Evolutionary conservation across 1,139 yeast species (phyloP).

Genomic region (Saccharomyces hybrid): DNA sequence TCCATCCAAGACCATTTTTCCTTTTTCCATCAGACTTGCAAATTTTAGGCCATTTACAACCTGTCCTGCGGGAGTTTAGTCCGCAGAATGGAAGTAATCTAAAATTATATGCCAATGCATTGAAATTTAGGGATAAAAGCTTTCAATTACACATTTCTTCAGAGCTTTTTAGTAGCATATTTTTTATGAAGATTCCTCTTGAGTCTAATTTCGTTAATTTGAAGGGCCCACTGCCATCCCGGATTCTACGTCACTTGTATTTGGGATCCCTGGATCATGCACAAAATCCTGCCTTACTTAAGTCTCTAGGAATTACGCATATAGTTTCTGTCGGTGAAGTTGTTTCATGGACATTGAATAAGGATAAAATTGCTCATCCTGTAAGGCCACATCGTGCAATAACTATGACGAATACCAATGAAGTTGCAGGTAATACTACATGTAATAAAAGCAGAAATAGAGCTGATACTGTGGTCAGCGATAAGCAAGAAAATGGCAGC

Average conservation of each 20-base stretch:
- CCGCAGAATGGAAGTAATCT: slow-evolving; percentile 17
- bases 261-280: slow-evolving; percentile 86
- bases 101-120: background rate
- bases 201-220: slow-evolving; percentile 26
- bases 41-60: slow-evolving; percentile 57
- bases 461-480: background rate
- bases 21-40: slow-evolving; percentile 70
- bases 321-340: slow-evolving; percentile 84
- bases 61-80: slow-evolving; percentile 38
- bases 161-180: slow-evolving; percentile 31
- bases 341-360: slow-evolving; percentile 46
- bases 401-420: background rate
- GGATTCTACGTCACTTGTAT: slow-evolving; percentile 75
- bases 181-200: slow-evolving; percentile 24
- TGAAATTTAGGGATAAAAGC: slow-evolving; percentile 1
- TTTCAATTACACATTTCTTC: slow-evolving; percentile 23
- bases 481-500: background rate
- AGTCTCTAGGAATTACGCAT: slow-evolving; percentile 60
- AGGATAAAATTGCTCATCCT: slow-evolving; percentile 15
- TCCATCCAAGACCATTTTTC: slow-evolving; percentile 77
- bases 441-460: slow-evolving; percentile 12
- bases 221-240: slow-evolving; percentile 38
- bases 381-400: background rate
- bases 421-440: background rate
- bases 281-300: slow-evolving; percentile 55